phyloP scores from a whole-genome alignment of 257 asterid species.

The Buddleja alternifolia region DNA sequence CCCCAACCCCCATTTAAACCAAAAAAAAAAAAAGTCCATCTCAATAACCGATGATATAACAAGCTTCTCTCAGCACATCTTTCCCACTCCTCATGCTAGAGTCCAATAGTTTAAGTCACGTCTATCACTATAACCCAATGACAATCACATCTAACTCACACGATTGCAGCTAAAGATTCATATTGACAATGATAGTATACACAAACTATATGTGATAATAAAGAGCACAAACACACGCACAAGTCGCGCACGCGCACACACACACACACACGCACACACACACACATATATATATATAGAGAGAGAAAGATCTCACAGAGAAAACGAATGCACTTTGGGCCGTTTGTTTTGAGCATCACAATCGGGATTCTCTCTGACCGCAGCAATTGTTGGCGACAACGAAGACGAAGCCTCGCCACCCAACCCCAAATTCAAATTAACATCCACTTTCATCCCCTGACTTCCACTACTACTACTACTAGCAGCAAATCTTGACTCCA shows the following conservation, averaged over 20 bases:
- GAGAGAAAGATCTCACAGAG: constrained; percentile 50
- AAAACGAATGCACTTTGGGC: constrained; percentile 58
- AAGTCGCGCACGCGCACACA: background rate
- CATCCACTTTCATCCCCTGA: constrained; percentile 38
- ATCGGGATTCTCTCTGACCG: constrained; percentile 39
- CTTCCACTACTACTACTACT: constrained; percentile 31
- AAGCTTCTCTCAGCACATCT: background rate
- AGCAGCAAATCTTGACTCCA: constrained; percentile 30
- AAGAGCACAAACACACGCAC: too few relatives aligned
- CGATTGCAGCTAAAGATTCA: background rate
- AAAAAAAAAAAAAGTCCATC: background rate
- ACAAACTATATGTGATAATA: background rate
- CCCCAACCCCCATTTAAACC: too few relatives aligned
- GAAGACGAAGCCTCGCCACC: constrained; percentile 61
- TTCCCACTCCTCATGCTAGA: background rate
- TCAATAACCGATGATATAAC: background rate
- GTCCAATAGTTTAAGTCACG: constrained; percentile 6
- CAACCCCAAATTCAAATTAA: constrained; percentile 57
- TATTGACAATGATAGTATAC: background rate
- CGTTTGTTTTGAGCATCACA: constrained; percentile 58
- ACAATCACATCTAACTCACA: background rate
- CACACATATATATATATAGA: background rate
- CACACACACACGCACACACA: background rate
- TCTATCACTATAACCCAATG: background rate
- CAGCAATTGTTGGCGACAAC: constrained; percentile 29